Evolutionary conservation across 2,329 filamentous ascomycete species (phyloP).

Genomic region (Fusarium fujikuroi): DNA sequence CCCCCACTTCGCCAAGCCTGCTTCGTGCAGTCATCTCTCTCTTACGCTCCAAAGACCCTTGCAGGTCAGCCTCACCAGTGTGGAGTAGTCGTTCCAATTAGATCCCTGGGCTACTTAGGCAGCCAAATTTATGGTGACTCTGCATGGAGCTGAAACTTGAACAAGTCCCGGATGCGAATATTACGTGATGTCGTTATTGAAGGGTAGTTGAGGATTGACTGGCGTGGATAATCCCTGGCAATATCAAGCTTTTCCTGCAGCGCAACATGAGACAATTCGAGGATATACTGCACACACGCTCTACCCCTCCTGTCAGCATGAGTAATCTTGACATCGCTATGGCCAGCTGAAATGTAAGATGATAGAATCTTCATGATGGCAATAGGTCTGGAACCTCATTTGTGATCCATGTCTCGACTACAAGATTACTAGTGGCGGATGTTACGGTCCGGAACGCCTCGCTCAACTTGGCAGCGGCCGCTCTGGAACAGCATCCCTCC

Average conservation of each 20-base stretch:
- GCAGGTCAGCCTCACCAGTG: neutral
- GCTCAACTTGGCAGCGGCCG: neutral
- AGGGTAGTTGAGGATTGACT: fast-evolving
- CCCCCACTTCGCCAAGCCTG: neutral
- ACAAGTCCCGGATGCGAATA: neutral
- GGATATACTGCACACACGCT: neutral
- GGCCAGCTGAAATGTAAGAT: neutral
- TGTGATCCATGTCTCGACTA: neutral
- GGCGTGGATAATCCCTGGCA: fast-evolving
- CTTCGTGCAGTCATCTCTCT: neutral
- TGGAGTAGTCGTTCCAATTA: neutral
- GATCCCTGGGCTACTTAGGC: neutral
- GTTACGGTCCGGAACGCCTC: neutral
- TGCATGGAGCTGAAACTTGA: too few species aligned
- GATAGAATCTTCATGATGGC: too few species aligned
- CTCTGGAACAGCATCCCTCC: fast-evolving
- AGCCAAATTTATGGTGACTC: neutral
- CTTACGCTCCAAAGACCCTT: neutral
- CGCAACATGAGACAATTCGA: neutral
- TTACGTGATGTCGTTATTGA: neutral
- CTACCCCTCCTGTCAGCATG: neutral
- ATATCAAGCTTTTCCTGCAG: neutral
- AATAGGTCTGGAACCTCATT: neutral
- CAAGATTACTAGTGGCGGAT: neutral
- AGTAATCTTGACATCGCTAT: neutral